phyloP scores from a whole-genome alignment of 1,139 yeast genomes.

The Yamadazyma diospyri region DNA sequence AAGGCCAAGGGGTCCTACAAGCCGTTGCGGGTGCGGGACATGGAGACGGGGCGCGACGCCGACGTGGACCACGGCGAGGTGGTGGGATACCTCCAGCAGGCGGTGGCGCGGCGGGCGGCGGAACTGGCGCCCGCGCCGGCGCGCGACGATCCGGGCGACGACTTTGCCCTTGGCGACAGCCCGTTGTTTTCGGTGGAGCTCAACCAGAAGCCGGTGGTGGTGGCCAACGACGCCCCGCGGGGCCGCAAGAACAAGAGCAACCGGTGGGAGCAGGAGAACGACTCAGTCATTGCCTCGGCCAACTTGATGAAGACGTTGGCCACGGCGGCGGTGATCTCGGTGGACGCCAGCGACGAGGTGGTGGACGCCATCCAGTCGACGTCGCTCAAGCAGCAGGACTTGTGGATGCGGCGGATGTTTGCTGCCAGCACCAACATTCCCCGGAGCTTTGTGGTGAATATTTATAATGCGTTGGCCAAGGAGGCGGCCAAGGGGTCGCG shows the following conservation, averaged over 20 bases:
- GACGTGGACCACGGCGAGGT: constrained; percentile 74
- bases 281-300: constrained; percentile 60
- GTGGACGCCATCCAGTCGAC: constrained; percentile 77
- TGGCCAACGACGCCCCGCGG: constrained; percentile 70
- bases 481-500: constrained; percentile 69
- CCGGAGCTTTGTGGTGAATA: constrained; percentile 70
- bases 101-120: constrained; percentile 31
- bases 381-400: constrained; percentile 74
- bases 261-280: constrained; percentile 77
- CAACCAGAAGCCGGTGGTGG: constrained; percentile 57
- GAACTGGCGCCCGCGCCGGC: constrained; percentile 5
- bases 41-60: constrained; percentile 55
- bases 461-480: constrained; percentile 66
- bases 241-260: constrained; percentile 75
- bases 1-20: constrained; percentile 43
- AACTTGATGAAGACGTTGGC: constrained; percentile 52
- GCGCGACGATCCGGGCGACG: constrained; percentile 8
- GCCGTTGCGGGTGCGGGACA: constrained; percentile 68
- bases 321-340: constrained; percentile 64
- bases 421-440: constrained; percentile 58
- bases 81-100: constrained; percentile 43
- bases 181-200: constrained; percentile 38
- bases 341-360: constrained; percentile 81
- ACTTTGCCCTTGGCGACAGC: constrained; percentile 17
- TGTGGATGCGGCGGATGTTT: constrained; percentile 84